Evolutionary conservation across 2,329 filamentous ascomycete genomes (phyloP).

Genomic region (Mariannaea sp.): DNA sequence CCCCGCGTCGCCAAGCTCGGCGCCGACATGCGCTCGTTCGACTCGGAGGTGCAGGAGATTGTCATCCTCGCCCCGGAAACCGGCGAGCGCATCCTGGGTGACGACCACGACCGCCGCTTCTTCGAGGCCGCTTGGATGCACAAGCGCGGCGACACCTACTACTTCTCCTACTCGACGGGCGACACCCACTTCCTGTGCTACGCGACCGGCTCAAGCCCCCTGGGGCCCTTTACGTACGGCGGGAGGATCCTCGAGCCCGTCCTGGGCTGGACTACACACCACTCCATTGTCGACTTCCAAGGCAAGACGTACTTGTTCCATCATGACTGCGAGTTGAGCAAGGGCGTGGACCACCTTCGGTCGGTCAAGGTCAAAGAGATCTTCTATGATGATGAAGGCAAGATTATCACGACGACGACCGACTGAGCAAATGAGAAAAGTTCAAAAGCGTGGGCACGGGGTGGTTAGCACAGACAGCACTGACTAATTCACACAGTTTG

Average conservation of each 20-base stretch:
- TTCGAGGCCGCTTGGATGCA: slow-evolving; percentile 85
- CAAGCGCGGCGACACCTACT: slow-evolving; percentile 71
- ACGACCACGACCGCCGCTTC: slow-evolving; percentile 76
- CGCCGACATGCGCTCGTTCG: slow-evolving; percentile 69
- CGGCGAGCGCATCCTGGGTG: slow-evolving; percentile 61
- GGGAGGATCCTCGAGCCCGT: slow-evolving; percentile 77
- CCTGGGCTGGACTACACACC: slow-evolving; percentile 80
- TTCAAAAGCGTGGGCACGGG: too few relatives aligned
- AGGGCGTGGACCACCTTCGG: slow-evolving; percentile 71
- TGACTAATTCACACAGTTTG: too few relatives aligned
- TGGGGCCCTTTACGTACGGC: slow-evolving; percentile 74
- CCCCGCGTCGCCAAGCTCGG: slow-evolving; percentile 69
- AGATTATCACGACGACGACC: slow-evolving; percentile 53
- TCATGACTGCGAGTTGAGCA: slow-evolving; percentile 72
- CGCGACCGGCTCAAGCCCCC: slow-evolving; percentile 65
- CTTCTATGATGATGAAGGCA: slow-evolving; percentile 69
- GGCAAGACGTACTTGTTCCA: slow-evolving; percentile 77
- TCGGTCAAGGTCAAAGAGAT: slow-evolving; percentile 78
- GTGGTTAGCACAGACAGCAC: too few relatives aligned
- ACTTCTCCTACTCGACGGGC: slow-evolving; percentile 79
- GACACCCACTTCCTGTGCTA: slow-evolving; percentile 78
- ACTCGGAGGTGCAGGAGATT: slow-evolving; percentile 60
- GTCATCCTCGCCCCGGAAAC: slow-evolving; percentile 67
- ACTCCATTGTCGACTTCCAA: slow-evolving; percentile 75
- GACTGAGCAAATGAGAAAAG: too few relatives aligned